A percentile compares a stretch with the other conserved stretches of the same genome.
These are phyloP conservation scores for Schoenoplectus triqueter DNA, from an alignment of 202 grass and related monocot species.

Conservation along the genomic window DNA sequence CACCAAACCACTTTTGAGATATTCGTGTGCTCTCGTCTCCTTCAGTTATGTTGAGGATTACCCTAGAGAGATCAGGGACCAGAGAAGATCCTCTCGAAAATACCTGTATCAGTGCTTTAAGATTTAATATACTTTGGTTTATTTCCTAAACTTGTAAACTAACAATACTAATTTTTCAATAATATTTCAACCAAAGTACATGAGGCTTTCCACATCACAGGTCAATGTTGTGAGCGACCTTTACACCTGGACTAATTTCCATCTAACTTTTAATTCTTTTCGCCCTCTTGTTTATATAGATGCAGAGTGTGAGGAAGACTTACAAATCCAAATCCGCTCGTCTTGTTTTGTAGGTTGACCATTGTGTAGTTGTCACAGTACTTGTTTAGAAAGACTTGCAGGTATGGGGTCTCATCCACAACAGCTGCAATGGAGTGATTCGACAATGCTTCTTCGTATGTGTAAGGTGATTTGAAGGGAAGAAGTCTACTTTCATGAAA, in stretches of 20 bases:
- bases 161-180: not conserved
- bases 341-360: slow-evolving; percentile 48
- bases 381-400: slow-evolving; percentile 58
- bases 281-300: not conserved
- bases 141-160: not conserved
- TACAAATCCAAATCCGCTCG: slow-evolving; percentile 79
- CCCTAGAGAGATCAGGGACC: slow-evolving; percentile 68
- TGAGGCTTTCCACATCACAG: not conserved
- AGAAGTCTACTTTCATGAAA: slow-evolving; percentile 47
- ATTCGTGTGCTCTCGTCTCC: slow-evolving; percentile 50
- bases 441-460: slow-evolving; percentile 64
- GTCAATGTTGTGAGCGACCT: not conserved
- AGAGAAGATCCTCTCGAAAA: slow-evolving; percentile 74
- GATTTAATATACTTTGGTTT: not conserved
- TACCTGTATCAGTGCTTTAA: slow-evolving; percentile 41
- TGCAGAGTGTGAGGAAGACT: slow-evolving; percentile 11
- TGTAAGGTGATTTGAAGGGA: slow-evolving; percentile 30
- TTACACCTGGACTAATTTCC: not conserved
- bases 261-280: not conserved
- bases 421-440: slow-evolving; percentile 56
- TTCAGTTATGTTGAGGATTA: slow-evolving; percentile 72
- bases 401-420: slow-evolving; percentile 72
- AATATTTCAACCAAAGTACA: not conserved
- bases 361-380: slow-evolving; percentile 60
- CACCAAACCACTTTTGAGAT: slow-evolving; percentile 72